Base-by-base conservation (phyloP, 441 rosid species). In the Arabidopsis hybrid region DNA sequence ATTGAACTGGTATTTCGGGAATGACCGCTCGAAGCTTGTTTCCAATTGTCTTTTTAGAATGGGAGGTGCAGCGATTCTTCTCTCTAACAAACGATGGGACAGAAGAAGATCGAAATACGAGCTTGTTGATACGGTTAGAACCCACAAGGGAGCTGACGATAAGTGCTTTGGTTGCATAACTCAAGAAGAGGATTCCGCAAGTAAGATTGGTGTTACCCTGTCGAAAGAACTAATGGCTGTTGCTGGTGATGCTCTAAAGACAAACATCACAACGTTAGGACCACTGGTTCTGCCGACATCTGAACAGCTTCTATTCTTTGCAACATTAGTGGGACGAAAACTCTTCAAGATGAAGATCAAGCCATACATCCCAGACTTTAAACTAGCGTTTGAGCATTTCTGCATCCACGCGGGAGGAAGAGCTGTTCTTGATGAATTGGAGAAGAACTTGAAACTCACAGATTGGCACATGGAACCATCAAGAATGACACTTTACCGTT, bases 401-500 rank as follows among this genome's bases (percentile, higher is more conserved):
- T 74, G 78, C 6, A 65, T 73, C 39, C 77, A 73, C 32, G 77
- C 71, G 4, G 76, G 77, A 46, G 77, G 77, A 32, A 67, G 78
- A 60, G 73, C 78, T 34, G 78, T 74, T 74, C 78, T 74, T 50
- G 78, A 74, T 40, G 78, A 74, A 66, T 60, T 74, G 13, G 78
- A 74, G 78, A 74, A 74, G 73, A 74, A 74, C 73, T 59, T 74
- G 73, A 74, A 83, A 49, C 82, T 85, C 65, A 69, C 89, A 0
- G 83, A 80, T 42, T 85, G 89, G 89, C 89, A 85, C 70, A 83
- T 82, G 87, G 89, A 83, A 31, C 89, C 89, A 4, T 85, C 89
- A 21, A 80, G 86, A 50, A 84, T 85, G 89, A 85, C 86, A 8
- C 81, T 83, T 0, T 80, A 78, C 65, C 84, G 87, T 11, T 85